phyloP scores from a whole-genome alignment of 805 yeast genomes.

The Candida sphagnicola region DNA sequence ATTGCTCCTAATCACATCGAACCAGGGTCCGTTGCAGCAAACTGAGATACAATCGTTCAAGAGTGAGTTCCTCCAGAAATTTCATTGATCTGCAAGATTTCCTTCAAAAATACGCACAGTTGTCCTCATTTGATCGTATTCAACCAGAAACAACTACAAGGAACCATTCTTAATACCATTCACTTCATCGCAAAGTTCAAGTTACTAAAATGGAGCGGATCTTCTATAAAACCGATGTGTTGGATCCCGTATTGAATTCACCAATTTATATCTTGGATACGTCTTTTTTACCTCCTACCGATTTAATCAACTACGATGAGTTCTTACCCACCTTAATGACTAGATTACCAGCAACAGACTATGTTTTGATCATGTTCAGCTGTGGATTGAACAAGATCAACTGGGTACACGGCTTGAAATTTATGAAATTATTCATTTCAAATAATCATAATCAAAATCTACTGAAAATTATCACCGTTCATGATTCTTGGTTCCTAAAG shows the following conservation, averaged over 20 bases:
- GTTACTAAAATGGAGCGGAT: constrained; percentile 31
- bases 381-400: constrained; percentile 68
- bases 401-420: constrained; percentile 68
- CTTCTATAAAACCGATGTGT: constrained; percentile 56
- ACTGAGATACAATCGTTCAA: too few species aligned
- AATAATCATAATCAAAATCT: constrained; percentile 42
- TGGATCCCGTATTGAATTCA: constrained; percentile 62
- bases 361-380: constrained; percentile 71
- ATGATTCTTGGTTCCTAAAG: constrained; percentile 85
- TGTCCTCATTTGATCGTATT: too few species aligned
- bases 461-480: constrained; percentile 70
- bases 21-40: too few species aligned
- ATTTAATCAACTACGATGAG: constrained; percentile 39
- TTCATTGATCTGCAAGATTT: too few species aligned
- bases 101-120: too few species aligned
- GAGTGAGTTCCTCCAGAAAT: too few species aligned
- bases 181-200: background rate
- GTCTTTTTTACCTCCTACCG: constrained; percentile 66
- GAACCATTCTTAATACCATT: too few species aligned
- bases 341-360: constrained; percentile 57
- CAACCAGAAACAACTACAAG: too few species aligned
- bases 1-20: too few species aligned
- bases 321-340: constrained; percentile 55
- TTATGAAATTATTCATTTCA: constrained; percentile 54
- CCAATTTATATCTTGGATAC: constrained; percentile 85